Evolutionary conservation across 345 rosid species (phyloP), one percentile per base, ranked within the genome.

Genomic region (Draba incana): DNA sequence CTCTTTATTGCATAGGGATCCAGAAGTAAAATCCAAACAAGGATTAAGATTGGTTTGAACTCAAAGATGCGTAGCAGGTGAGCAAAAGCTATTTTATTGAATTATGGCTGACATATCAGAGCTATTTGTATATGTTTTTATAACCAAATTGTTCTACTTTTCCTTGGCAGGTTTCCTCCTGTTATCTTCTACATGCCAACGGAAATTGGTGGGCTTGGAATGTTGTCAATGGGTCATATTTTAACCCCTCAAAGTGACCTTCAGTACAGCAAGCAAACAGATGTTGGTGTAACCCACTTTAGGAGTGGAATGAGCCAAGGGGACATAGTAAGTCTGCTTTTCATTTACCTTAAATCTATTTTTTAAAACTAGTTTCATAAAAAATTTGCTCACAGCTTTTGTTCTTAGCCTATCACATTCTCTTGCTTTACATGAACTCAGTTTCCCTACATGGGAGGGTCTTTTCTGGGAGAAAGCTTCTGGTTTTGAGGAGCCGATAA

Each of bases 371-470:
- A 5, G 4, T 31, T 4, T 4, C 6, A 31, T 4, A 16, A 31
- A 25, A 28, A 56, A 44, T 51, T 67, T 61, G 45, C 68, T 25
- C 62, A 24, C 43, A 41, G 47, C 33, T 43, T 73, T 66, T 31
- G 33, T 14, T 31, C 31, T 39, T 20, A 20, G n/a, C 27, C 35
- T 46, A 44, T 10, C 46, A 53, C 62, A 69, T 27, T 51, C 44
- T 54, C 51, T 4, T 61, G 14, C 69, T 66, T 38, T 33, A 53
- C 60, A 47, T 68, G 65, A 23, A 31, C 38, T 57, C 78, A 94
- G 99, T 77, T 95, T 95, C 80, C 98, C 99, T 9, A 95, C 99
- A n/a, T 95, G 99, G 98, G 99, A 95, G 78, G 98, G 99, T 84
- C 96, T 95, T 76, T 92, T 92, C 74, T 95, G 99, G 99, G 99